These are phyloP conservation scores for Metschnikowia aberdeeniae DNA, from an alignment of 805 yeast species.

Conservation along the genomic window DNA sequence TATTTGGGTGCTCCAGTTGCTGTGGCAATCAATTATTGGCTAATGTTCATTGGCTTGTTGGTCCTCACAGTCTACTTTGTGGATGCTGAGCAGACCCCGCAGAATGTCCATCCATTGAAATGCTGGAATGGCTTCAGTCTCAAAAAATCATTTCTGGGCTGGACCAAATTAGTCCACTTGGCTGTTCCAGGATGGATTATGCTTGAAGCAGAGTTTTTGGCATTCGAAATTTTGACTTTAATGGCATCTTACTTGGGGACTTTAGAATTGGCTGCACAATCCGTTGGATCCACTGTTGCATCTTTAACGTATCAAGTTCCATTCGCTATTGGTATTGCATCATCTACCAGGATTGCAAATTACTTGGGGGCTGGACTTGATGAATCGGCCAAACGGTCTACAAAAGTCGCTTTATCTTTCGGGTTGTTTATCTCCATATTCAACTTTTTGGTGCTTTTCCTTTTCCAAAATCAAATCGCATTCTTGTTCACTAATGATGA, in stretches of 20 bases:
- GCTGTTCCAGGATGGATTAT: constrained; percentile 55
- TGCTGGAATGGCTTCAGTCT: constrained; percentile 47
- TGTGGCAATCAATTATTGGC: constrained; percentile 53
- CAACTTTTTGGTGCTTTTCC: constrained; percentile 29
- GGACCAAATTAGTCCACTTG: constrained; percentile 42
- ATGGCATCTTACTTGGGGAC: constrained; percentile 55
- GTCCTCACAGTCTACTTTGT: constrained; percentile 35
- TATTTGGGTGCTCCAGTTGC: constrained; percentile 59
- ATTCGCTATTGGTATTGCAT: constrained; percentile 55
- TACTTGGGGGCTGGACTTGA: constrained; percentile 47
- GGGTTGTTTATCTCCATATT: constrained; percentile 33
- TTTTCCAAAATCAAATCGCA: constrained; percentile 34
- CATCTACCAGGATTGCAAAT: constrained; percentile 56
- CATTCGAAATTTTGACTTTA: constrained; percentile 53
- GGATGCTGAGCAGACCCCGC: constrained; percentile 37
- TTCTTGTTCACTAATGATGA: constrained; percentile 55
- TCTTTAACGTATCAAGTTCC: constrained; percentile 51
- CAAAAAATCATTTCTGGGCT: constrained; percentile 38
- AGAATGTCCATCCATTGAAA: constrained; percentile 45
- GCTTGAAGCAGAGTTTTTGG: constrained; percentile 59
- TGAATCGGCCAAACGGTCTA: constrained; percentile 31
- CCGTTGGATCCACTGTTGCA: constrained; percentile 41
- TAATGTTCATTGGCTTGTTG: constrained; percentile 47
- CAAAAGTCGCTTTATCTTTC: constrained; percentile 34
- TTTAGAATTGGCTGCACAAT: constrained; percentile 50